Conservation (phyloP, 495 filamentous ascomycete genomes). For the Apodospora peruviana region DNA sequence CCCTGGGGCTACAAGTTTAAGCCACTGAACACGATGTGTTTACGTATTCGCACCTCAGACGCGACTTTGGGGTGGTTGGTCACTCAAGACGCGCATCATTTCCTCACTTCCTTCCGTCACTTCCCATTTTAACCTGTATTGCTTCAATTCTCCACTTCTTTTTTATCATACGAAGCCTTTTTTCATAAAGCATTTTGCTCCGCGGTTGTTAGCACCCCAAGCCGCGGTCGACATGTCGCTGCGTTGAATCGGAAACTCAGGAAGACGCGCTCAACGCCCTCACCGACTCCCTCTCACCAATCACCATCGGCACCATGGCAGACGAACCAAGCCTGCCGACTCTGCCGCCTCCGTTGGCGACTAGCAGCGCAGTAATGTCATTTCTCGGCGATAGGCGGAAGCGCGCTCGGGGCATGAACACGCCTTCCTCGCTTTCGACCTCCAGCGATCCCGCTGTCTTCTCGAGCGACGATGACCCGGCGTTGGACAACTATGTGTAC, state of each 20-base stretch:
- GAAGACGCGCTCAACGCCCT: neutral
- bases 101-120: too few relatives aligned
- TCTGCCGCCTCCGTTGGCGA: constrained; percentile 28
- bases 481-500: constrained; percentile 62
- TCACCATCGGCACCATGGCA: constrained; percentile 23
- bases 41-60: too few relatives aligned
- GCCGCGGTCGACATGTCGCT: neutral
- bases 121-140: too few relatives aligned
- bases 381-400: constrained; percentile 40
- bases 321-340: constrained; percentile 42
- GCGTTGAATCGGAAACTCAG: neutral
- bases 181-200: too few relatives aligned
- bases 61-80: too few relatives aligned
- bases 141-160: too few relatives aligned
- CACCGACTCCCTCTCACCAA: neutral
- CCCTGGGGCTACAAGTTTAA: too few relatives aligned
- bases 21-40: too few relatives aligned
- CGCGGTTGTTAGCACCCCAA: too few relatives aligned
- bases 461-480: constrained; percentile 71
- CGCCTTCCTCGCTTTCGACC: constrained; percentile 21
- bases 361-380: too few relatives aligned
- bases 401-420: constrained; percentile 24
- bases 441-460: constrained; percentile 75
- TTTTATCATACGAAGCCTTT: too few relatives aligned
- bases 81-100: too few relatives aligned